Evolutionary conservation across 129 eudicot species (phyloP).

Genomic region (Arctium lappa): DNA sequence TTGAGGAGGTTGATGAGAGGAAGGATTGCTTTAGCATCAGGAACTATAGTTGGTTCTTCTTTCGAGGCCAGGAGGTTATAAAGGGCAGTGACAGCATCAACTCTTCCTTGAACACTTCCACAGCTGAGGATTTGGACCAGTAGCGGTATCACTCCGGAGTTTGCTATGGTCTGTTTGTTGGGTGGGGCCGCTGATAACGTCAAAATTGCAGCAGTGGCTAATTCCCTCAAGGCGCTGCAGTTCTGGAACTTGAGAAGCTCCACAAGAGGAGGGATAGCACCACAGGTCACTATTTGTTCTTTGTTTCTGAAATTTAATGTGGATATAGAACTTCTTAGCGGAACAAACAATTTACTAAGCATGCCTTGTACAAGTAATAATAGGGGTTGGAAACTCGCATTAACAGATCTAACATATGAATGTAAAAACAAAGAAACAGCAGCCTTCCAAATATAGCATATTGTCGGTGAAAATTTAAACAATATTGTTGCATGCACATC

Average conservation of each 20-base stretch:
- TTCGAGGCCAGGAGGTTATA: conserved; percentile 50
- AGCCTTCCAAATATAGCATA: not conserved
- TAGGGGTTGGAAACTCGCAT: not conserved
- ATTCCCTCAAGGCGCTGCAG: conserved; percentile 45
- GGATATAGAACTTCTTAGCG: conserved; percentile 4
- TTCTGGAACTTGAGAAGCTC: conserved; percentile 58
- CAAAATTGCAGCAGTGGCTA: conserved; percentile 75
- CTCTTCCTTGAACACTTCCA: conserved; percentile 70
- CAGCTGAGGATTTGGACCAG: conserved; percentile 66
- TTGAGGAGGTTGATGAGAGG: conserved; percentile 70
- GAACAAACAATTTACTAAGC: not conserved
- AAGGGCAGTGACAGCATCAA: conserved; percentile 81
- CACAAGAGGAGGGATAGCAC: conserved; percentile 77
- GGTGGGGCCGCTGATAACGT: conserved; percentile 62
- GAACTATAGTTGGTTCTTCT: conserved; percentile 28
- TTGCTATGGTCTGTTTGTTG: conserved; percentile 58
- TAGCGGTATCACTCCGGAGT: conserved; percentile 62
- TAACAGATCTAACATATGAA: not conserved
- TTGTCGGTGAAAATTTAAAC: not conserved
- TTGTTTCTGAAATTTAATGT: conserved; percentile 57
- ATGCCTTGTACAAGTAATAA: not conserved
- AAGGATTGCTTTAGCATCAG: conserved; percentile 57
- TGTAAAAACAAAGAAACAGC: not conserved
- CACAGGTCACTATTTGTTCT: conserved; percentile 60
- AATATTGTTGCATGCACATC: not conserved